Evolutionary conservation across 805 yeast species (phyloP).

Genomic region (Kuraishia molischiana): DNA sequence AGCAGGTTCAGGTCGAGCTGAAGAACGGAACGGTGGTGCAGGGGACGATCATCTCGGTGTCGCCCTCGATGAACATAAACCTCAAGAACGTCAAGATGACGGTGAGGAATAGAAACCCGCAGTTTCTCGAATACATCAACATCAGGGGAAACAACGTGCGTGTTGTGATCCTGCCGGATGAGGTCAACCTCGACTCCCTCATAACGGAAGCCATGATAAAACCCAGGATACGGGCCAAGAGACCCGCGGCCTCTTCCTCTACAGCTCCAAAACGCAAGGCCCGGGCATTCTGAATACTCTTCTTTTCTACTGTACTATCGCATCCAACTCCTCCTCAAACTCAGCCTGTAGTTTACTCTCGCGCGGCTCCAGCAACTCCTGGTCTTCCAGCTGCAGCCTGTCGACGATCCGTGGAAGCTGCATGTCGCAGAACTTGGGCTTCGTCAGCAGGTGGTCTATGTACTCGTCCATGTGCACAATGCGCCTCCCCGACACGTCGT

Average conservation of each 20-base stretch:
- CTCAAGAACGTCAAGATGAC: conserved; percentile 75
- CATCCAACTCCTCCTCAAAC: conserved; percentile 18
- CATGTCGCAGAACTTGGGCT: conserved; percentile 60
- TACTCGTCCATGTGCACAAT: conserved; percentile 63
- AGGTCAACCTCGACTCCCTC: conserved; percentile 60
- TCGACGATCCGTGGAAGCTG: conserved; percentile 55
- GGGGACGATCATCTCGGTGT: conserved; percentile 76
- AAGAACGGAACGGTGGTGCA: conserved; percentile 84
- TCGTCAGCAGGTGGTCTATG: conserved; percentile 47
- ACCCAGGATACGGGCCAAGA: conserved; percentile 22
- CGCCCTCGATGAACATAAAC: conserved; percentile 87
- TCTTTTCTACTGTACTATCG: background rate
- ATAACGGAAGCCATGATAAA: conserved; percentile 41
- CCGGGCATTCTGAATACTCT: background rate
- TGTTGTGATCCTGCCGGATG: conserved; percentile 76
- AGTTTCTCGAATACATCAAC: conserved; percentile 65
- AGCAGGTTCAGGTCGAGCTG: conserved; percentile 82
- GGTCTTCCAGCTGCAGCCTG: conserved; percentile 30
- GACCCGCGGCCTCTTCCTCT: conserved; percentile 28
- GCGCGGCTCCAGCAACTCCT: conserved; percentile 28
- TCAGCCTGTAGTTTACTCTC: conserved; percentile 24
- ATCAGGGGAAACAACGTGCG: conserved; percentile 87
- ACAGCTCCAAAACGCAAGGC: background rate
- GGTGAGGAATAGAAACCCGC: conserved; percentile 58
- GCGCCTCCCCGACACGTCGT: conserved; percentile 21